Conservation (phyloP, 345 rosid genomes). For the Corchorus olitorius region DNA sequence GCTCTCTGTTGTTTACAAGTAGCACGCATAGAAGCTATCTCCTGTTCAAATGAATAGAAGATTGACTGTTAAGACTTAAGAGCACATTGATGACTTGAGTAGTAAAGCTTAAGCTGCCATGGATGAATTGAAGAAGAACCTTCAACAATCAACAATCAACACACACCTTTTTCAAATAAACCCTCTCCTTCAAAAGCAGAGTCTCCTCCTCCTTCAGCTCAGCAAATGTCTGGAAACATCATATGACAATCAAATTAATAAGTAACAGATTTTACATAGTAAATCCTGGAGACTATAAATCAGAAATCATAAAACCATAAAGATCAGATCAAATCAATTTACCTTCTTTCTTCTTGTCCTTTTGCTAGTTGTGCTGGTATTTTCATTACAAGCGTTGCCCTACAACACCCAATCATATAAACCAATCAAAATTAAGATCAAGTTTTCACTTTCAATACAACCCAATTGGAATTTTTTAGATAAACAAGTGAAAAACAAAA, state of each 20-base stretch:
- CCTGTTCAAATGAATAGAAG: slow-evolving; percentile 41
- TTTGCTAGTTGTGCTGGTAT: slow-evolving; percentile 38
- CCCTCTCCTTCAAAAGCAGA: slow-evolving; percentile 59
- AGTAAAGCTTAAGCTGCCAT: background rate
- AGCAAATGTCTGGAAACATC: slow-evolving; percentile 62
- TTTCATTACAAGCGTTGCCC: slow-evolving; percentile 46
- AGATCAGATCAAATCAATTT: background rate
- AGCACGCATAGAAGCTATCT: slow-evolving; percentile 53
- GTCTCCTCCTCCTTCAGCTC: slow-evolving; percentile 74
- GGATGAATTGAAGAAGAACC: background rate
- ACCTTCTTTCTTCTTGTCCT: slow-evolving; percentile 74
- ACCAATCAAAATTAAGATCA: background rate
- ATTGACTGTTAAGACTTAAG: background rate
- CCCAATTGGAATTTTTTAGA: background rate
- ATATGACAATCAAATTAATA: background rate
- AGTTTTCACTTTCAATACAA: too few relatives aligned
- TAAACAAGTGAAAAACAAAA: background rate
- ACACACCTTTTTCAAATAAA: slow-evolving; percentile 53
- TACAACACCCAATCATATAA: slow-evolving; percentile 28
- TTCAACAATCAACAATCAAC: background rate
- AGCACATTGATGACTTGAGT: background rate
- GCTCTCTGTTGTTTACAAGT: slow-evolving; percentile 48
- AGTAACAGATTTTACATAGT: background rate
- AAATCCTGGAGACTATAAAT: background rate
- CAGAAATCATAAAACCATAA: background rate